Conservation (phyloP, 2,329 filamentous ascomycete species). For the Pleomassaria siparia region DNA sequence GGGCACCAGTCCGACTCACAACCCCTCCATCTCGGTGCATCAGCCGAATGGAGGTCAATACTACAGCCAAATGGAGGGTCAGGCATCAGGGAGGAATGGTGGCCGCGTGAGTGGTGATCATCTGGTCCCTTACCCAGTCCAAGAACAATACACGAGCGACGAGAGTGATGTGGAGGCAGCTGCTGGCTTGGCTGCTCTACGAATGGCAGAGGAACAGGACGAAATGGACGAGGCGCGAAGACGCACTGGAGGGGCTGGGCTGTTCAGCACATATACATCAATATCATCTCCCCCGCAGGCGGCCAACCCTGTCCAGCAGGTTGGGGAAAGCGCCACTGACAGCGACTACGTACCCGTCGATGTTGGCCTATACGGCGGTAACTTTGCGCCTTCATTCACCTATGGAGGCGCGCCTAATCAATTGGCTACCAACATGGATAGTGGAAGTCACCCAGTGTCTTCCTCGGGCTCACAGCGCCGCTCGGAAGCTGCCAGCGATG, state of each 20-base stretch:
- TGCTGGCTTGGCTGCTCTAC: slow-evolving; percentile 80
- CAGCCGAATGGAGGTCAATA: slow-evolving; percentile 36
- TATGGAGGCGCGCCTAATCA: slow-evolving; percentile 58
- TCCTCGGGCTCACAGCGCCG: slow-evolving; percentile 49
- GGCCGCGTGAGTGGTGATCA: slow-evolving; percentile 51
- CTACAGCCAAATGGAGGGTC: slow-evolving; percentile 25
- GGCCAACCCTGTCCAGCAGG: slow-evolving; percentile 15
- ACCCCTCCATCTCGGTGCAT: slow-evolving; percentile 42
- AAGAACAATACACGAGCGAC: slow-evolving; percentile 51
- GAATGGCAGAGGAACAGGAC: slow-evolving; percentile 78
- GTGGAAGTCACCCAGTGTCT: slow-evolving; percentile 43
- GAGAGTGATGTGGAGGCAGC: slow-evolving; percentile 88
- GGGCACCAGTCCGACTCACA: slow-evolving; percentile 32
- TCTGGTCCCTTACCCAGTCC: slow-evolving; percentile 41
- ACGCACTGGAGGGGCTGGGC: slow-evolving; percentile 58
- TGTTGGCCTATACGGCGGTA: slow-evolving; percentile 72
- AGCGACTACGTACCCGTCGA: slow-evolving; percentile 74
- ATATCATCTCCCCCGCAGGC: slow-evolving; percentile 48
- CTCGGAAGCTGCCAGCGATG: slow-evolving; percentile 47
- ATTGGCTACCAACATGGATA: slow-evolving; percentile 37
- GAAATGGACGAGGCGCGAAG: slow-evolving; percentile 60
- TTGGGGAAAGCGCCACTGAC: slow-evolving; percentile 53
- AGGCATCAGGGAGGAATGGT: slow-evolving; percentile 32
- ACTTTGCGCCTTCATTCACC: slow-evolving; percentile 63
- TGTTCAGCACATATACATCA: slow-evolving; percentile 52